Percentiles rank a stretch among this genome's conserved stretches.
phyloP scores from a whole-genome alignment of 164 flowering plant genomes.

The Tetracentron sinense region DNA sequence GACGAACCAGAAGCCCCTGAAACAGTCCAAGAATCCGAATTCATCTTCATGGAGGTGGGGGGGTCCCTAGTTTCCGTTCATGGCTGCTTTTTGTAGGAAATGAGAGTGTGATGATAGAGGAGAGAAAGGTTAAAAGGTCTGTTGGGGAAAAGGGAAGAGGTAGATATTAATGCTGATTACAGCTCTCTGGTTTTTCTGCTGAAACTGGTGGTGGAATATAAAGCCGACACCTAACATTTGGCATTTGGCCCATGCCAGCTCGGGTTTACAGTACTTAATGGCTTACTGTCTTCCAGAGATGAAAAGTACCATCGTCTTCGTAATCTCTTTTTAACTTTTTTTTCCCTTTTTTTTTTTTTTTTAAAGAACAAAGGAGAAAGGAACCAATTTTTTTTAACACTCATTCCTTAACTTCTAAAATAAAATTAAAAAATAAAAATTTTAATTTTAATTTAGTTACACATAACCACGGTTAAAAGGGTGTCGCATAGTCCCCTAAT shows the following conservation, averaged over 20 bases:
- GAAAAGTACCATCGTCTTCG: no score
- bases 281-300: no score
- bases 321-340: no score
- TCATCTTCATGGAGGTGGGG: slow-evolving; percentile 38
- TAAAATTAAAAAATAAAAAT: no score
- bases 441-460: no score
- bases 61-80: slow-evolving; percentile 31
- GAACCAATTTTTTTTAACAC: no score
- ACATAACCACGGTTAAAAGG: no score
- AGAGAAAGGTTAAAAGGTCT: background rate
- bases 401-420: no score
- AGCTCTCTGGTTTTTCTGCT: slow-evolving; percentile 16
- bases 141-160: slow-evolving; percentile 3
- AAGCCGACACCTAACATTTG: slow-evolving; percentile 47
- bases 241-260: slow-evolving; percentile 52
- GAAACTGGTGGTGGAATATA: slow-evolving; percentile 15
- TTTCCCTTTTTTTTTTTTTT: no score
- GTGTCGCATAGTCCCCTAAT: no score
- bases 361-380: no score
- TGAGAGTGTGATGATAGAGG: background rate
- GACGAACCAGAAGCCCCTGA: slow-evolving; percentile 37
- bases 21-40: slow-evolving; percentile 34
- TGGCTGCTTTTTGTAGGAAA: slow-evolving; percentile 11
- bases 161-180: slow-evolving; percentile 1
- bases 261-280: slow-evolving; percentile 14